Percentiles rank a stretch among this genome's conserved stretches.
phyloP scores from a whole-genome alignment of 2,329 filamentous ascomycete species.

The Triangularia setosa region DNA sequence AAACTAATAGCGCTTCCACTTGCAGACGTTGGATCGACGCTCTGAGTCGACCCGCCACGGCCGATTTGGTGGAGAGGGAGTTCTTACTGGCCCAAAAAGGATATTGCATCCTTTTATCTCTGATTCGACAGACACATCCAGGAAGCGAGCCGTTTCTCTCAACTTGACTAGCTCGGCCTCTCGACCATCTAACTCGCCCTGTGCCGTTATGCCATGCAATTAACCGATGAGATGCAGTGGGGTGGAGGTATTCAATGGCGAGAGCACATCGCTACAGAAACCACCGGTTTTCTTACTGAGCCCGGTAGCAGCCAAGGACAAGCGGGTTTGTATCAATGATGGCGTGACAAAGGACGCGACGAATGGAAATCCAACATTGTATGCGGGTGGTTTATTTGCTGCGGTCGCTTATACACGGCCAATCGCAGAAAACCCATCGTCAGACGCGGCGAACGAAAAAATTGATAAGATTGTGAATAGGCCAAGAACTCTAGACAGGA shows the following conservation, averaged over 20 bases:
- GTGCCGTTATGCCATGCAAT: background rate
- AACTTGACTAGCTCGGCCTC: background rate
- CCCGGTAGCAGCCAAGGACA: background rate
- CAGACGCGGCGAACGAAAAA: background rate
- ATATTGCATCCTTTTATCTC: background rate
- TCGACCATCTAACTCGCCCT: background rate
- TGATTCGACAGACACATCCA: background rate
- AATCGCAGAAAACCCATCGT: background rate
- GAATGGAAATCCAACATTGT: background rate
- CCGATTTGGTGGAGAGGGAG: background rate
- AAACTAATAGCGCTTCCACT: background rate
- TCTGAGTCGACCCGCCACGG: background rate
- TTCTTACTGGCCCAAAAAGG: background rate
- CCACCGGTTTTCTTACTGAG: background rate
- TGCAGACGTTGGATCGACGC: background rate
- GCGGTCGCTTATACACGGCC: background rate
- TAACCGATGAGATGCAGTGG: background rate
- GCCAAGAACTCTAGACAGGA: background rate
- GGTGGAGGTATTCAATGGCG: background rate
- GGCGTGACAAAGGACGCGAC: background rate
- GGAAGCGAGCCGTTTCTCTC: background rate
- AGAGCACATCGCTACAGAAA: background rate
- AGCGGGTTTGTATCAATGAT: background rate
- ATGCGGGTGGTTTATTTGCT: background rate
- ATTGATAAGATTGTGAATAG: background rate